These are phyloP conservation scores for Nitzschia inconspicua DNA, from an alignment of 108 stramenopile species.

Conservation along the genomic window DNA sequence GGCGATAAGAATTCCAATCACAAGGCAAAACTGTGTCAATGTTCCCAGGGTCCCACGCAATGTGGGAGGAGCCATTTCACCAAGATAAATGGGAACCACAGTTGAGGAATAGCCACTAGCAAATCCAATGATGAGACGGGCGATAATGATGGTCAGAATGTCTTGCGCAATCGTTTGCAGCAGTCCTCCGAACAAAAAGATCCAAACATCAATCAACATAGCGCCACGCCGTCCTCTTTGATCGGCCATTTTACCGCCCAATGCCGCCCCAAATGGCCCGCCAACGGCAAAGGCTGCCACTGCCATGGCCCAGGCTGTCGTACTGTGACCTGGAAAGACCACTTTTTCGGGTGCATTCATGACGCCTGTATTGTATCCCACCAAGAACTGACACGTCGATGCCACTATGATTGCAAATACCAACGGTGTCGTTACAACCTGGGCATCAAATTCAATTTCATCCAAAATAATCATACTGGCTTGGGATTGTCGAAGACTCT, in stretches of 20 bases:
- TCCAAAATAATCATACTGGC: constrained; percentile 77
- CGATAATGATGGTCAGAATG: constrained; percentile 71
- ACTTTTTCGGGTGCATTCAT: constrained; percentile 84
- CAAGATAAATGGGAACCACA: constrained; percentile 94
- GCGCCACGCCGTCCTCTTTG: constrained; percentile 70
- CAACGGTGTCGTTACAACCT: constrained; percentile 76
- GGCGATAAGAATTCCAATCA: constrained; percentile 87
- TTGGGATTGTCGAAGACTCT: constrained; percentile 11
- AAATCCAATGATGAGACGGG: constrained; percentile 90
- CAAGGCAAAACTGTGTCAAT: constrained; percentile 94
- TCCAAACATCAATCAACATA: constrained; percentile 67
- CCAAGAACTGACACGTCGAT: constrained; percentile 70
- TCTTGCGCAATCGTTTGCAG: constrained; percentile 68
- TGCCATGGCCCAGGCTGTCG: constrained; percentile 58
- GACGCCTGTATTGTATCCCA: constrained; percentile 80
- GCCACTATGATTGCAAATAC: constrained; percentile 79
- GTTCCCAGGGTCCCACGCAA: constrained; percentile 95
- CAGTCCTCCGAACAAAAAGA: constrained; percentile 74
- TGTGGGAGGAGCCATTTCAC: constrained; percentile 91
- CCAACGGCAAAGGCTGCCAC: constrained; percentile 41
- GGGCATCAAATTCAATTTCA: constrained; percentile 78
- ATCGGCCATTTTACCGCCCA: constrained; percentile 72
- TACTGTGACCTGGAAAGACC: constrained; percentile 82
- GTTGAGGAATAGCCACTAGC: constrained; percentile 87
- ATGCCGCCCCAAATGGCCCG: constrained; percentile 74